These are phyloP conservation scores for Leptographium flavum DNA, from an alignment of 2,329 filamentous ascomycete genomes.

Conservation along the genomic window DNA sequence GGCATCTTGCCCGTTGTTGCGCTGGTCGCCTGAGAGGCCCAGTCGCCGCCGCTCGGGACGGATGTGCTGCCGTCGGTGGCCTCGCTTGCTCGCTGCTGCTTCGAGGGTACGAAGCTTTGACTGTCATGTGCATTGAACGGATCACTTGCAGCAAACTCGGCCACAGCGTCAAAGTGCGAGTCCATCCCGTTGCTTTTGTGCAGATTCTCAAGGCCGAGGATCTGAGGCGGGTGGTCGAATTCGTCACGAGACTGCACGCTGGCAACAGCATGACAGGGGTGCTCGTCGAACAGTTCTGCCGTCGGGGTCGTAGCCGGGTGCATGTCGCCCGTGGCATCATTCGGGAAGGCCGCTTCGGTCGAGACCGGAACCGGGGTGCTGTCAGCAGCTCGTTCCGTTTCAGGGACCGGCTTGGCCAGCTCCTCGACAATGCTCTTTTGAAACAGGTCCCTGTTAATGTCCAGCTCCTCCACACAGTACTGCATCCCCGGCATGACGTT, in stretches of 20 bases:
- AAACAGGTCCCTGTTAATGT: slow-evolving; percentile 63
- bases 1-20: slow-evolving; percentile 51
- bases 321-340: slow-evolving; percentile 3
- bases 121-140: slow-evolving; percentile 29
- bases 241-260: neutral
- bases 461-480: slow-evolving; percentile 72
- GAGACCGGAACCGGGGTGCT: slow-evolving; percentile 30
- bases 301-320: slow-evolving; percentile 1
- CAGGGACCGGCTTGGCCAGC: slow-evolving; percentile 34
- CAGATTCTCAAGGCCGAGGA: slow-evolving; percentile 19
- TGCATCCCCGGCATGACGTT: slow-evolving; percentile 74
- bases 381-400: slow-evolving; percentile 22
- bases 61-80: slow-evolving; percentile 47
- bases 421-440: slow-evolving; percentile 51
- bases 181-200: slow-evolving; percentile 29
- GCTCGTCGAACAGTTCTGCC: neutral
- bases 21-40: slow-evolving; percentile 48
- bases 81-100: slow-evolving; percentile 46
- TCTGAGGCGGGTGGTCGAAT: slow-evolving; percentile 14
- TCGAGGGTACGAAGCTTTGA: slow-evolving; percentile 23
- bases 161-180: slow-evolving; percentile 30
- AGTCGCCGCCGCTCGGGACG: slow-evolving; percentile 39
- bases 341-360: slow-evolving; percentile 23
- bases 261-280: neutral
- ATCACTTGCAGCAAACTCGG: slow-evolving; percentile 34